These are phyloP conservation scores for Suillus weaverae DNA, from an alignment of 768 basidiomycete genomes.

Conservation along the genomic window DNA sequence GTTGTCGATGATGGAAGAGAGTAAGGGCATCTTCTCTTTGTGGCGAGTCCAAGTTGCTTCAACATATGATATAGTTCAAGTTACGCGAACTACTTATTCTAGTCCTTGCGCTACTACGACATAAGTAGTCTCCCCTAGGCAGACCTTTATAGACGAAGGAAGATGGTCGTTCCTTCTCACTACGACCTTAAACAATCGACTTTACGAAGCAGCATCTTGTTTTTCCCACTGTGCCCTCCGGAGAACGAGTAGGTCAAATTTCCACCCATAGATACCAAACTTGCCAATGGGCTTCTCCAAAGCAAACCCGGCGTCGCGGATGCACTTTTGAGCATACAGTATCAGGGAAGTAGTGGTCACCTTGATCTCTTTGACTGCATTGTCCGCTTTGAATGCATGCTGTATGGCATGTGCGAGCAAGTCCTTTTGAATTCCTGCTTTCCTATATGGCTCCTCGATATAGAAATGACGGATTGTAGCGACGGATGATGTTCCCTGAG, in stretches of 20 bases:
- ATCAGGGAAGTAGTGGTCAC: conserved; percentile 50
- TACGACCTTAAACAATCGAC: background rate
- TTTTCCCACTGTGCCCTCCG: conserved; percentile 48
- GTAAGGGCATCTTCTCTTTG: conserved; percentile 24
- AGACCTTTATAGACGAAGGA: background rate
- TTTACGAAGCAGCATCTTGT: conserved; percentile 5
- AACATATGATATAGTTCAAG: background rate
- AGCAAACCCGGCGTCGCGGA: conserved; percentile 51
- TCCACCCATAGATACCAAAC: conserved; percentile 63
- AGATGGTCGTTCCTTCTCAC: background rate
- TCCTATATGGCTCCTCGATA: conserved; percentile 64
- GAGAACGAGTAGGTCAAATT: conserved; percentile 43
- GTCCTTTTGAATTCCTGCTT: conserved; percentile 60
- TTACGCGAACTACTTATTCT: background rate
- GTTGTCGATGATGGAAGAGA: conserved; percentile 30
- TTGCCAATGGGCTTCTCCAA: conserved; percentile 42
- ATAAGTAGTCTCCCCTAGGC: background rate
- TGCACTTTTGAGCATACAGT: conserved; percentile 46
- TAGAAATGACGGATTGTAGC: conserved; percentile 76
- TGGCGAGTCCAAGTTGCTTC: background rate
- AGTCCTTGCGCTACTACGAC: background rate
- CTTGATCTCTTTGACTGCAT: conserved; percentile 45
- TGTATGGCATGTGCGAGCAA: conserved; percentile 58
- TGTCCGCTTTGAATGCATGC: conserved; percentile 52
- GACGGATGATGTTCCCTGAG: conserved; percentile 42